These are phyloP conservation scores for Aquilaria yunnanensis DNA, from an alignment of 345 rosid species.

Conservation along the genomic window DNA sequence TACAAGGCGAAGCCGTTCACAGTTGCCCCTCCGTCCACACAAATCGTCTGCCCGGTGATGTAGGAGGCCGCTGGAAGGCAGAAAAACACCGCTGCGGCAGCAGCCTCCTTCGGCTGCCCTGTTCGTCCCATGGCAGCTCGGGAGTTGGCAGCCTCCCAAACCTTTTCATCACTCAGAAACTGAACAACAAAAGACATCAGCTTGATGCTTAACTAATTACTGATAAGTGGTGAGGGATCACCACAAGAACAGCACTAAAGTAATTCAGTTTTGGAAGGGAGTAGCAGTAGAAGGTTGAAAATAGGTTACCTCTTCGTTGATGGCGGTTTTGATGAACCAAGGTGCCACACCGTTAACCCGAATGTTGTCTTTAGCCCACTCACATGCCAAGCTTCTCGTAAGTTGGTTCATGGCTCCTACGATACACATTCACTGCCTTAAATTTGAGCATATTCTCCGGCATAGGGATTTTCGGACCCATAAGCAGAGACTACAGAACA, in stretches of 20 bases:
- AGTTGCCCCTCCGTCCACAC: constrained; percentile 48
- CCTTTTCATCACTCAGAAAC: constrained; percentile 3
- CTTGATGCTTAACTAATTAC: neutral
- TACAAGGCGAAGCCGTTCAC: constrained; percentile 29
- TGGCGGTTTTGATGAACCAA: constrained; percentile 71
- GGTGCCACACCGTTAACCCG: constrained; percentile 81
- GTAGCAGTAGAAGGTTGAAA: neutral
- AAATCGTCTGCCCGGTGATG: constrained; percentile 43
- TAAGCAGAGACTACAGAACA: too few relatives aligned
- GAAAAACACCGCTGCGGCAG: constrained; percentile 42
- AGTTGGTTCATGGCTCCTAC: constrained; percentile 72
- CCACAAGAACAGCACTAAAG: neutral
- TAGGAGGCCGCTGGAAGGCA: constrained; percentile 12
- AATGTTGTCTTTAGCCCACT: constrained; percentile 80
- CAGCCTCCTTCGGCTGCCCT: constrained; percentile 47
- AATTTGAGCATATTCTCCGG: too few relatives aligned
- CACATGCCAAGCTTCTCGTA: constrained; percentile 64
- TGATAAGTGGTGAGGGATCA: neutral
- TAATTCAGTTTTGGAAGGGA: too few relatives aligned
- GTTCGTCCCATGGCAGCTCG: constrained; percentile 42
- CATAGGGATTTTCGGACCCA: too few relatives aligned
- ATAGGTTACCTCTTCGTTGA: constrained; percentile 20
- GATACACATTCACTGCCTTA: too few relatives aligned
- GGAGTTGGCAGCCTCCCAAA: constrained; percentile 15
- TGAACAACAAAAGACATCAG: neutral